Conservation (phyloP, 2,329 filamentous ascomycete genomes). For the Rhinocladiella similis region DNA sequence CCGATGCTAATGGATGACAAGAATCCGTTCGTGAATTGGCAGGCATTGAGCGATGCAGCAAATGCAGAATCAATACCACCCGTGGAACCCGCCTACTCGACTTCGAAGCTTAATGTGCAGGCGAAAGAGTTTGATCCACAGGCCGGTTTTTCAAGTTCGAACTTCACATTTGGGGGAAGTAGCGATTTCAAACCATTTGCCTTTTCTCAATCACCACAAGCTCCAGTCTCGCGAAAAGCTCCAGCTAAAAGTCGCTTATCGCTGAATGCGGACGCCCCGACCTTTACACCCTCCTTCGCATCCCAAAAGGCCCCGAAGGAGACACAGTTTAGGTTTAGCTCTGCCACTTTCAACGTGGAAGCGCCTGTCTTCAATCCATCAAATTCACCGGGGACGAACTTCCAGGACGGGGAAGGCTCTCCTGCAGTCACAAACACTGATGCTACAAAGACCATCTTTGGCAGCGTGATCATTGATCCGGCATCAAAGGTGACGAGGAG, state of each 20-base stretch:
- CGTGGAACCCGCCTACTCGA: conserved; percentile 49
- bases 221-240: conserved; percentile 4
- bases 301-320: conserved; percentile 5
- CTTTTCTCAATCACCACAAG: background rate
- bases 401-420: conserved; percentile 31
- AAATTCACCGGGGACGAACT: conserved; percentile 22
- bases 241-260: conserved; percentile 11
- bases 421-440: conserved; percentile 26
- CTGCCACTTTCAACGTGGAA: conserved; percentile 70
- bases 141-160: conserved; percentile 50
- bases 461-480: conserved; percentile 64
- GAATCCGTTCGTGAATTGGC: conserved; percentile 26
- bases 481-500: conserved; percentile 60
- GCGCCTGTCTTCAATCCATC: conserved; percentile 74
- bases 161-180: conserved; percentile 42
- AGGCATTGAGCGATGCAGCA: conserved; percentile 24
- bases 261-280: conserved; percentile 69
- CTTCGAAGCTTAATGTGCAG: conserved; percentile 82
- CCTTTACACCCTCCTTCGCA: conserved; percentile 62
- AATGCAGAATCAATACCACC: conserved; percentile 27
- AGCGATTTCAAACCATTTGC: conserved; percentile 37
- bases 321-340: conserved; percentile 28
- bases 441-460: conserved; percentile 57
- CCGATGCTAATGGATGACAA: conserved; percentile 52
- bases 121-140: conserved; percentile 75